Conservation (phyloP, 2,329 filamentous ascomycete genomes). For the Teratosphaeria epicoccoides region DNA sequence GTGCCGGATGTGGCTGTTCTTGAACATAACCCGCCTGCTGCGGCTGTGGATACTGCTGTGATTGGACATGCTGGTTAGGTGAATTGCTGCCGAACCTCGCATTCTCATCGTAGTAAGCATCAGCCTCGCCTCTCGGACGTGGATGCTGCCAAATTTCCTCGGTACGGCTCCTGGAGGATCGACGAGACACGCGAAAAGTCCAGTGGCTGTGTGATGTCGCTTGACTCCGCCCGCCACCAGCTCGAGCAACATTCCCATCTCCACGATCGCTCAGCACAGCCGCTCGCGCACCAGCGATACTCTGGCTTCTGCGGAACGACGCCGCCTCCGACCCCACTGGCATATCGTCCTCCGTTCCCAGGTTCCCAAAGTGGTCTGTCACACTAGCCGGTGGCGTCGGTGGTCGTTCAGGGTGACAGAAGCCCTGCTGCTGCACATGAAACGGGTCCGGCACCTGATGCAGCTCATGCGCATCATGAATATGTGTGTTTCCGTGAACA, state of each 20-base stretch:
- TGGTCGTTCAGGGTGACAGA: background rate
- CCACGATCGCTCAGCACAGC: background rate
- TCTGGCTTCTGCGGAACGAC: background rate
- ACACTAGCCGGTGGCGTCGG: background rate
- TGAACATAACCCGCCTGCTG: too few relatives aligned
- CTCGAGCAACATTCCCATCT: background rate
- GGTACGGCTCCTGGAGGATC: background rate
- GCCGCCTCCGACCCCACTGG: background rate
- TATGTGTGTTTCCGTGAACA: background rate
- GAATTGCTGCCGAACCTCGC: background rate
- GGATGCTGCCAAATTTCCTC: background rate
- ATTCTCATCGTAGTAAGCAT: background rate
- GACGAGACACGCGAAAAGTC: background rate
- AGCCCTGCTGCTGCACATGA: background rate
- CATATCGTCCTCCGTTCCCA: background rate
- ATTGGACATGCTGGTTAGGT: background rate
- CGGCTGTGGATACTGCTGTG: background rate
- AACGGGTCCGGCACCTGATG: background rate
- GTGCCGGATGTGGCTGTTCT: background rate
- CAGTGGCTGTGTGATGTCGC: background rate
- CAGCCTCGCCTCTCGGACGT: background rate
- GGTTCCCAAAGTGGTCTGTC: background rate
- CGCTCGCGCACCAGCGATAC: background rate
- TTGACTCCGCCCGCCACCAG: background rate
- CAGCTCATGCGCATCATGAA: background rate